Conservation (phyloP, 345 rosid genomes). For the Brassica napus region Da-Ae NC_063444.1:18495001-18495500, state of each 20-base stretch:
- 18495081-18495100: slow-evolving; percentile 76
- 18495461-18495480: not conserved
- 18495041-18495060: slow-evolving; percentile 63
- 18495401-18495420: too few relatives aligned
- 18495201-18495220: not conserved
- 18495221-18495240: not conserved
- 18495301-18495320: slow-evolving; percentile 92
- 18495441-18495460: not conserved
- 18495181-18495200: not conserved
- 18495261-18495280: slow-evolving; percentile 96
- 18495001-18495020: slow-evolving; percentile 66
- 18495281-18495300: slow-evolving; percentile 90
- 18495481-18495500: not conserved
- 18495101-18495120: slow-evolving; percentile 91
- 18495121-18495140: not conserved
- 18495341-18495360: slow-evolving; percentile 90
- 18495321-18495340: slow-evolving; percentile 91
- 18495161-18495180: not conserved
- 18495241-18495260: slow-evolving; percentile 67
- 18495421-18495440: too few relatives aligned
- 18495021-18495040: slow-evolving; percentile 53
- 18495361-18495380: slow-evolving; percentile 92
- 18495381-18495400: slow-evolving; percentile 27
- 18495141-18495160: not conserved
- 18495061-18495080: slow-evolving; percentile 89